Evolutionary conservation across 192 early-diverging fungal genomes (phyloP), one percentile per base, ranked within the genome.

Genomic region (Backusella macrospora): DNA sequence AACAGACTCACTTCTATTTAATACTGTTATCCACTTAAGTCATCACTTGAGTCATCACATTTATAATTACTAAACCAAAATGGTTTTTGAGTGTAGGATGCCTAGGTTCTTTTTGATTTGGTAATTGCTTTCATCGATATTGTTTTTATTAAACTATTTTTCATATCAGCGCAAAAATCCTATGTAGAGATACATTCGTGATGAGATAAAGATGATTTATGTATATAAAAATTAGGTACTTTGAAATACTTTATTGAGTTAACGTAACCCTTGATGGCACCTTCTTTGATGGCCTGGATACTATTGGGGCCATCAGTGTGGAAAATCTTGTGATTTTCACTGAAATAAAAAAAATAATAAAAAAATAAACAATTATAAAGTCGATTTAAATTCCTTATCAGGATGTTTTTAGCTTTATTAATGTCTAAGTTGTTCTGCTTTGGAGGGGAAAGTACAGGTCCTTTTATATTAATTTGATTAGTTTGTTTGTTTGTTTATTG

Each of bases 191-290:
- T 49, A 49, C n/a, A 49, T 49, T 49, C 48, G 5, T 49, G 48
- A 49, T 49, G 18, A n/a, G 6, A 49, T 49, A 49, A 21, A 49
- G 48, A 49, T 49, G 18, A 0, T 49, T 49, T 49, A 49, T 49
- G 48, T 49, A 48, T 46, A 49, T 49, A 49, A 49, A 0, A 49
- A 18, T 49, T 49, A 49, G 47, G 47, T 49, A 49, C 47, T 16
- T 49, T 49, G 15, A 49, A 49, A 49, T 65, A 65, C 38, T 39
- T 65, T 65, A 65, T 4, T 6, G 62, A 38, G 34, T 64, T 38
- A 2, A 64, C 37, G 6, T 39, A 65, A n/a, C 4, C 8, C 6
- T 65, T 65, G 15, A 65, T 40, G 34, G 34, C 1, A 65, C 63
- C 62, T 39, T 64, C 14, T 64, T 16, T 64, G 9, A 64, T 64